Evolutionary conservation across 345 rosid genomes (phyloP).

Genomic region (Rhizophora mangle): DNA sequence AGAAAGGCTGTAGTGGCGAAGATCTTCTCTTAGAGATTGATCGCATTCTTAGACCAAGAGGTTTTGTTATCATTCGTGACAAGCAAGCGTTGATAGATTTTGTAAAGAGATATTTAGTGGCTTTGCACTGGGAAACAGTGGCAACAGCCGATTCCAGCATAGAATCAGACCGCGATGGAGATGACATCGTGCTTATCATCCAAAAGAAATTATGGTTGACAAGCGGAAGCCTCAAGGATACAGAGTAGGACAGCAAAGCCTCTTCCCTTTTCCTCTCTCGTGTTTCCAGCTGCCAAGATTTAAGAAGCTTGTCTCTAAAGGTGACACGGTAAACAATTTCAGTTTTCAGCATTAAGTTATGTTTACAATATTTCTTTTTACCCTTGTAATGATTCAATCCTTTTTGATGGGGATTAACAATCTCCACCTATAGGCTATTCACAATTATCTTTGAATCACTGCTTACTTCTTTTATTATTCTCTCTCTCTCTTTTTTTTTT

Average conservation of each 20-base stretch:
- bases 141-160: constrained; percentile 36
- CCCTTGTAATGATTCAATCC: neutral
- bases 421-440: constrained; percentile 20
- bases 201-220: constrained; percentile 89
- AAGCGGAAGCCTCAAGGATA: constrained; percentile 60
- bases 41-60: constrained; percentile 74
- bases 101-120: constrained; percentile 55
- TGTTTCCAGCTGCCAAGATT: constrained; percentile 19
- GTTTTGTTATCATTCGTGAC: constrained; percentile 63
- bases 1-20: constrained; percentile 66
- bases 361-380: constrained; percentile 24
- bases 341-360: constrained; percentile 39
- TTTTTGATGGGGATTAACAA: constrained; percentile 36
- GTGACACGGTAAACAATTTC: constrained; percentile 25
- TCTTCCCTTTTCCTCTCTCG: neutral
- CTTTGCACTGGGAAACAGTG: constrained; percentile 75
- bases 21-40: constrained; percentile 86
- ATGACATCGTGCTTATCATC: constrained; percentile 46
- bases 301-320: constrained; percentile 18
- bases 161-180: constrained; percentile 49
- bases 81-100: constrained; percentile 50
- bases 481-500: too few relatives aligned
- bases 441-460: too few relatives aligned
- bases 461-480: constrained; percentile 20
- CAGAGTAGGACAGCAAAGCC: constrained; percentile 37